A percentile compares a stretch with the other conserved stretches of the same genome.
Evolutionary conservation across 768 basidiomycete genomes (phyloP).

Genomic region (Auricularia sp.): DNA sequence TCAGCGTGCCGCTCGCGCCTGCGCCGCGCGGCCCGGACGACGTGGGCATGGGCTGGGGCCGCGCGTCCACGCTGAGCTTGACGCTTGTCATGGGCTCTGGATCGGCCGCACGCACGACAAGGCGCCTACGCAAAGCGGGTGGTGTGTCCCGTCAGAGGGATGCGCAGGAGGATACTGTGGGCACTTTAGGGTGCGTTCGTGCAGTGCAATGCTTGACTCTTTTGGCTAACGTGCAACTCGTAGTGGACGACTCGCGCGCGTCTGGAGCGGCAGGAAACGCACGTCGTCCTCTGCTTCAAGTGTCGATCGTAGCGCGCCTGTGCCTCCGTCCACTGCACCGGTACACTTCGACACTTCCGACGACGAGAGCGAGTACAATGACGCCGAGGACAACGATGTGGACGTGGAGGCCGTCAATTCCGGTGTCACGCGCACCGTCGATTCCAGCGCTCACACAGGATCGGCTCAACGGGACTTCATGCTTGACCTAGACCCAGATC

Average conservation of each 20-base stretch:
- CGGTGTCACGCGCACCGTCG: too few relatives aligned
- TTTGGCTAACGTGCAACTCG: too few relatives aligned
- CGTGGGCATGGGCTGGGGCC: neutral
- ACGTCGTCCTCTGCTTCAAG: neutral
- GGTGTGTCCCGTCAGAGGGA: neutral
- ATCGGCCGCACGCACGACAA: neutral
- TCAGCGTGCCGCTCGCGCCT: neutral
- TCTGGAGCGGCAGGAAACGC: neutral
- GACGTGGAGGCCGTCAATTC: neutral
- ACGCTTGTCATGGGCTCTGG: neutral
- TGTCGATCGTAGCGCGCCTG: neutral
- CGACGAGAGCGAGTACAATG: neutral
- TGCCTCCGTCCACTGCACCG: neutral
- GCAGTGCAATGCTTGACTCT: too few relatives aligned
- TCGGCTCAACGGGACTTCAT: neutral
- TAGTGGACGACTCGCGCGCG: neutral
- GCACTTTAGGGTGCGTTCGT: neutral
- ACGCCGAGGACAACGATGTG: neutral
- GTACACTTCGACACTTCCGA: neutral
- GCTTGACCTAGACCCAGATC: neutral
- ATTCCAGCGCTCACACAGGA: too few relatives aligned
- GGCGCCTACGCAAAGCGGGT: neutral
- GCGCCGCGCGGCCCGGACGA: neutral
- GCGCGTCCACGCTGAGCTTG: neutral
- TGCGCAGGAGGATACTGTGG: neutral